A percentile compares a stretch with the other conserved stretches of the same genome.
These are phyloP conservation scores for Candida buenavistaensis DNA, from an alignment of 1,139 yeast genomes.

Conservation along the genomic window DNA sequence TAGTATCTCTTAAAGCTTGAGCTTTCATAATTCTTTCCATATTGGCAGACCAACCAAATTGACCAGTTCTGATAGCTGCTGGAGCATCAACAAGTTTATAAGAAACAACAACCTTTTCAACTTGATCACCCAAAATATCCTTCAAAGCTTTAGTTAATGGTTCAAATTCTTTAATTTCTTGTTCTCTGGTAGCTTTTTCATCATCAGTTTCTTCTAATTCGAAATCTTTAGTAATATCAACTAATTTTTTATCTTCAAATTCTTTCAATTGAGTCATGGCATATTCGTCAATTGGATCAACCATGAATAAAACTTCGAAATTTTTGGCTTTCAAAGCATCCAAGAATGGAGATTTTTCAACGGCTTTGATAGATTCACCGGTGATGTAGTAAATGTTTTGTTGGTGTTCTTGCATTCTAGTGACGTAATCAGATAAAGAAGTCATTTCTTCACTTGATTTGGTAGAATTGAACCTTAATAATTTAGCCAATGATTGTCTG, in stretches of 20 bases:
- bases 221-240: conserved; percentile 98
- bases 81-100: conserved; percentile 98
- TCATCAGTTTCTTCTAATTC: conserved; percentile 99
- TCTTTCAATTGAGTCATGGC: conserved; percentile 99
- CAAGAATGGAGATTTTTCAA: conserved; percentile 98
- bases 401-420: conserved; percentile 99
- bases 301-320: conserved; percentile 96
- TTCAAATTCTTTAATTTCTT: conserved; percentile 90
- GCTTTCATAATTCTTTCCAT: conserved; percentile 99
- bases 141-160: conserved; percentile 92
- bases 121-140: conserved; percentile 97
- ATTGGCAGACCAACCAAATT: conserved; percentile 99
- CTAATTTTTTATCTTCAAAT: conserved; percentile 98
- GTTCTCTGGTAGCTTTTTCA: conserved; percentile 92
- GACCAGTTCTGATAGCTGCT: conserved; percentile 99
- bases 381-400: conserved; percentile 99
- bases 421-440: conserved; percentile 93
- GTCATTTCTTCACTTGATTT: conserved; percentile 93
- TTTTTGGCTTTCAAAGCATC: conserved; percentile 98
- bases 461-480: conserved; percentile 96
- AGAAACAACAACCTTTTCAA: conserved; percentile 98
- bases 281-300: conserved; percentile 99
- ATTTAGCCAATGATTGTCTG: conserved; percentile 93
- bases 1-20: conserved; percentile 97
- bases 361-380: conserved; percentile 97